Base-by-base conservation (phyloP, 1,284 basidiomycete genomes). In the Ceratobasidium sp. region DNA sequence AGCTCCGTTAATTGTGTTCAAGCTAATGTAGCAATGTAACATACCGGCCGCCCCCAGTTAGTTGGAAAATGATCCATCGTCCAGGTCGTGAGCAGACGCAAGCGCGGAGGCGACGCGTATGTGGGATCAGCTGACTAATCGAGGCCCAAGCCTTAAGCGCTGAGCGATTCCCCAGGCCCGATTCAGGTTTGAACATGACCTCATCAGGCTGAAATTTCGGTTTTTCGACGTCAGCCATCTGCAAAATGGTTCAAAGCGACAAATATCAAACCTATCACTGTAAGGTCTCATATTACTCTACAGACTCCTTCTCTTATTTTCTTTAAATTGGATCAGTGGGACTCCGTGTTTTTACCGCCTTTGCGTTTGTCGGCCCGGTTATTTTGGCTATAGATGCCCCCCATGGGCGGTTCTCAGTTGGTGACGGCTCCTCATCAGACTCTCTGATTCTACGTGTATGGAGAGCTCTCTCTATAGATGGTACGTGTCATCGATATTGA, bases 11-110 rank as follows among this genome's bases (percentile, higher is more conserved):
- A 42, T 39, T 53, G 58, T 46, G 46, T 60, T 6, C 33, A 51
- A 42, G 26, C n/a, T 39, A 26, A 33, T 49, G 20, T n/a, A 18
- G 55, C 49, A 13, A n/a, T 49, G 46, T 46, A n/a, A 85, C 92
- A 81, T 83, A 93, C 93, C 60, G 93, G 93, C 58, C 91, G 88
- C 46, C 93, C 93, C 93, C 93, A 94, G 87, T 91, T 93, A 53
- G 90, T 91, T 58, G 93, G 92, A 86, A 93, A 93, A 85, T 94
- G 93, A 83, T 94, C 93, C 93, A 94, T 94, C 82, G 83, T 80
- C 61, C 77, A 66, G 77, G 75, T 79, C 66, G 73, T 76, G 61
- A 76, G 53, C 39, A 55, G 61, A 51, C 55, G 20, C 23, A 73
- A 40, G 53, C 51, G 51, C 40, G 49, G 73, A 66, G 46, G 61